phyloP scores from a whole-genome alignment of 2,329 filamentous ascomycete genomes.

The Aspergillus hortae region DNA sequence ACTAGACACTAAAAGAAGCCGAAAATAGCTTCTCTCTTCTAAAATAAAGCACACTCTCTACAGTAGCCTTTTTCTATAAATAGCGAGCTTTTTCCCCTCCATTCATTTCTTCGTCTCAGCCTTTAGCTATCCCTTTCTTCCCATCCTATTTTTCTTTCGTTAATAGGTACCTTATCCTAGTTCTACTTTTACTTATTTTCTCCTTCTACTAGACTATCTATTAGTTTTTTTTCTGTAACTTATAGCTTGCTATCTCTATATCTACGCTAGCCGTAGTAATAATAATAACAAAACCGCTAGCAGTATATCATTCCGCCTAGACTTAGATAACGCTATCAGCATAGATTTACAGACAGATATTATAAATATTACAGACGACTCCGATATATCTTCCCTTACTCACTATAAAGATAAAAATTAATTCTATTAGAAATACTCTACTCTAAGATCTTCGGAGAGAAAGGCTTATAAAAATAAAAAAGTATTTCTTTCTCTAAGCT shows the following conservation, averaged over 20 bases:
- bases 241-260: constrained; percentile 1
- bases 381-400: constrained; percentile 1
- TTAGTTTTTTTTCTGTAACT: constrained; percentile 1
- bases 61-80: constrained; percentile 3
- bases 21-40: background rate
- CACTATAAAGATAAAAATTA: background rate
- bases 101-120: background rate
- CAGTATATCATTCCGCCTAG: constrained; percentile 4
- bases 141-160: background rate
- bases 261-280: constrained; percentile 5
- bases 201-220: background rate
- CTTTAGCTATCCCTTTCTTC: constrained; percentile 4
- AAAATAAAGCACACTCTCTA: constrained; percentile 3
- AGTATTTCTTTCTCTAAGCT: background rate
- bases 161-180: background rate
- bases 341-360: constrained; percentile 1
- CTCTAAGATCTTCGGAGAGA: background rate
- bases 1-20: constrained; percentile 1
- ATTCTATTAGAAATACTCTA: constrained; percentile 2
- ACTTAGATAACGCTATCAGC: constrained; percentile 1
- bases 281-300: constrained; percentile 4
- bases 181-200: constrained; percentile 1
- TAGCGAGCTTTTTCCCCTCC: background rate
- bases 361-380: constrained; percentile 3
- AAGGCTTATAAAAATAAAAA: background rate